Base-by-base conservation (phyloP, 345 rosid genomes). In the Lepidium sativum region DNA sequence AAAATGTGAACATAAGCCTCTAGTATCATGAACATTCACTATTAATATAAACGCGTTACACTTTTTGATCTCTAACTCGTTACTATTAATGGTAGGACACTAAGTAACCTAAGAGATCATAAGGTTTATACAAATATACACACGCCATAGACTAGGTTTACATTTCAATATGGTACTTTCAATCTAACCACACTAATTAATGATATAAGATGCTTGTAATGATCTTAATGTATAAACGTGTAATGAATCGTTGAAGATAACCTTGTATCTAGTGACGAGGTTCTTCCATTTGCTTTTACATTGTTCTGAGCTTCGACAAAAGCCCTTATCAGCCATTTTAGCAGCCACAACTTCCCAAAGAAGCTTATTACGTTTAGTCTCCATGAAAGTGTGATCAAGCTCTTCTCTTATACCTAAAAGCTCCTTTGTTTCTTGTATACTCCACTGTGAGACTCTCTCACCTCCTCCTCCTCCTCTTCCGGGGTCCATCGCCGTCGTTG, bases 281-380 rank as follows among this genome's bases (percentile, higher is more conserved):
- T 94, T 94, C 64, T 94, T 94, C 99, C 99, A 94, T 79, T 94
- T 94, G 85, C 97, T 88, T 80, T 90, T 94, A 85, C 99, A 94
- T 91, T 94, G 99, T 54, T 90, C 99, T 6, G 96, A 70, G 77
- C 92, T 94, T 2, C 99, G 96, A 69, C 71, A 75, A 50, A 69
- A 90, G 54, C 97, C 96, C 65, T 81, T 84, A 38, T 86, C 97
- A 52, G 79, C 87, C 96, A 94, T 85, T 65, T 69, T 80, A 10
- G 81, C 72, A 38, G 95, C 77, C 21, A 88, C 83, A 14, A 90
- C 82, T 72, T 86, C 92, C 99, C 99, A 94, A 17, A 94, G 81
- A 29, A 80, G 77, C 82, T 94, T 94, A 77, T 90, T 94, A 60
- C 99, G 78, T 64, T 90, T 94, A 8, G 92, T 88, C 81, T 90